A percentile compares a stretch with the other conserved stretches of the same genome.
These are phyloP conservation scores for Trametes meyenii DNA, from an alignment of 768 basidiomycete species.

Conservation along the genomic window DNA sequence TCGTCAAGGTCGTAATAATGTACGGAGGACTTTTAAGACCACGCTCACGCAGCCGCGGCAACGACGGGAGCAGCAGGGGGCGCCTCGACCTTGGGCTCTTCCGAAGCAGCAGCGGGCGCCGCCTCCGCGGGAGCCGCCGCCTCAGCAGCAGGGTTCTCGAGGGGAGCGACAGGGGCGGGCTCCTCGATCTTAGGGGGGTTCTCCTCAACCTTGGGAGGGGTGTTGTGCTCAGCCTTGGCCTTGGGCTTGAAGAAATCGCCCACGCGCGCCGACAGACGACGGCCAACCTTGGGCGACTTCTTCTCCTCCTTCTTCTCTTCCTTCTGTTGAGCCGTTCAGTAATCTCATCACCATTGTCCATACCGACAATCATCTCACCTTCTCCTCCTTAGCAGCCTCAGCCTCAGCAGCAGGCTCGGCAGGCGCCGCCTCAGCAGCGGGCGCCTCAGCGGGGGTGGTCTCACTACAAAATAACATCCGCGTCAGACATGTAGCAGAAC, in stretches of 20 bases:
- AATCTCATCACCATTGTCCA: no score
- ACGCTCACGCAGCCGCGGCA: slow-evolving; percentile 75
- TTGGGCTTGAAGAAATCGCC: slow-evolving; percentile 81
- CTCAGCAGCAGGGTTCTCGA: slow-evolving; percentile 75
- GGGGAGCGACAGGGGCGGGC: slow-evolving; percentile 77
- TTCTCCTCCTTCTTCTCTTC: slow-evolving; percentile 46
- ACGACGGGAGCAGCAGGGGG: slow-evolving; percentile 68
- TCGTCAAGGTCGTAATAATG: slow-evolving; percentile 44
- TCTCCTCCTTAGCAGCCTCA: slow-evolving; percentile 64
- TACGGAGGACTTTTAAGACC: slow-evolving; percentile 37
- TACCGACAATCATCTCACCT: slow-evolving; percentile 47
- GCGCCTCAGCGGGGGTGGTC: slow-evolving; percentile 41
- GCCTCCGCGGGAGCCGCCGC: slow-evolving; percentile 39
- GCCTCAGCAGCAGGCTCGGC: slow-evolving; percentile 38
- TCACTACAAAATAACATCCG: slow-evolving; percentile 47
- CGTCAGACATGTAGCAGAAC: slow-evolving; percentile 11
- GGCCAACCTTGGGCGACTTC: slow-evolving; percentile 62
- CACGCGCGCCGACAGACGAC: slow-evolving; percentile 84
- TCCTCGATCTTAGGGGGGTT: slow-evolving; percentile 88
- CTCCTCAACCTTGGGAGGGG: slow-evolving; percentile 85
- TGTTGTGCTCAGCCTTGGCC: slow-evolving; percentile 61
- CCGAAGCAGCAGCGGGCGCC: slow-evolving; percentile 35
- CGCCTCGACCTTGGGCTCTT: slow-evolving; percentile 41
- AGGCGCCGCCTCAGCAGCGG: slow-evolving; percentile 37
- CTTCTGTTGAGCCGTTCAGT: no score